phyloP scores from a whole-genome alignment of 1,284 basidiomycete genomes.

The Cryptococcus depauperatus region DNA sequence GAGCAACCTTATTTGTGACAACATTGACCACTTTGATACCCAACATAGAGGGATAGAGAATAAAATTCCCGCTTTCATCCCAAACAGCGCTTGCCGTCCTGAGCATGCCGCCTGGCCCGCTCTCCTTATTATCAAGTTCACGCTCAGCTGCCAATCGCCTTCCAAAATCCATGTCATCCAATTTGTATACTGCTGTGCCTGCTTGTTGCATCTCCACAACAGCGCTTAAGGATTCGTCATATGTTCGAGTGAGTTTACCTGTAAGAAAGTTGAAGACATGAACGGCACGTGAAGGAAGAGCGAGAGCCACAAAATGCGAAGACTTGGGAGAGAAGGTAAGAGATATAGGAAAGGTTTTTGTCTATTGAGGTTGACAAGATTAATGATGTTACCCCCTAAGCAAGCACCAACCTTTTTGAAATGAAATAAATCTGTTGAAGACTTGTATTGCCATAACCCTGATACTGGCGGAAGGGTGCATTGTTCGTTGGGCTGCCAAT shows the following conservation, averaged over 20 bases:
- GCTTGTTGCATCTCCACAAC: constrained; percentile 97
- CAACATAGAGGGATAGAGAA: constrained; percentile 85
- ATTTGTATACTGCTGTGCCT: constrained; percentile 76
- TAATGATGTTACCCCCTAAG: not conserved
- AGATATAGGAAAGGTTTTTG: constrained; percentile 82
- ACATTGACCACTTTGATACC: constrained; percentile 98
- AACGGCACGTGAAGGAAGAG: constrained; percentile 83
- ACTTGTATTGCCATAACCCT: constrained; percentile 84
- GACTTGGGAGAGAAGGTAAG: constrained; percentile 84
- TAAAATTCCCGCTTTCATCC: constrained; percentile 93
- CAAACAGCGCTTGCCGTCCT: constrained; percentile 78
- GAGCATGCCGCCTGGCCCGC: constrained; percentile 39
- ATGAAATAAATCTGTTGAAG: constrained; percentile 86
- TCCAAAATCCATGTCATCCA: constrained; percentile 99
- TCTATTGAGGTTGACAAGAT: constrained; percentile 47
- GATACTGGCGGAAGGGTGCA: constrained; percentile 72
- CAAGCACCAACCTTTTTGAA: constrained; percentile 79
- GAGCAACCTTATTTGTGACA: constrained; percentile 84
- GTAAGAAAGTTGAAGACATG: constrained; percentile 85
- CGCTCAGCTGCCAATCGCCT: constrained; percentile 82
- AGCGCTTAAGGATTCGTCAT: constrained; percentile 87
- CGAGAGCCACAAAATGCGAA: constrained; percentile 82
- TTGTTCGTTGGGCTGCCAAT: constrained; percentile 84
- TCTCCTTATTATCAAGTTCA: constrained; percentile 59
- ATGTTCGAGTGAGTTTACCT: constrained; percentile 83